Base-by-base conservation (phyloP, 2,329 filamentous ascomycete species). In the Setomelanomma holmii region DNA sequence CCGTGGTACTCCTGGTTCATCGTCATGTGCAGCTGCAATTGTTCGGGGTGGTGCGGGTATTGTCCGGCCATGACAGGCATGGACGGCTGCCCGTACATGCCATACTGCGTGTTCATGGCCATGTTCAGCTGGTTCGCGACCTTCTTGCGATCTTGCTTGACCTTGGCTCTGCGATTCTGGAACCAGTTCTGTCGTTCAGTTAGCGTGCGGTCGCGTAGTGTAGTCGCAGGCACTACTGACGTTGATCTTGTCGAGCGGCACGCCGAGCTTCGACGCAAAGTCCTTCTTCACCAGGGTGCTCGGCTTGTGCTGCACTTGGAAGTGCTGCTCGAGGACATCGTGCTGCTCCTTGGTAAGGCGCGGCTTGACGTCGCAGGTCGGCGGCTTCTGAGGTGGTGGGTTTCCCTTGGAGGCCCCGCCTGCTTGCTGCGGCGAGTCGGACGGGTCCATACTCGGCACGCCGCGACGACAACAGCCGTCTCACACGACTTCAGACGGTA, bases 211-310 rank as follows among this genome's bases (percentile, higher is more conserved):
- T 16, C 19, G 16, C 14, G n/a, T n/a, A n/a, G n/a, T n/a, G n/a
- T n/a, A n/a, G n/a, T n/a, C n/a, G n/a, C n/a, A n/a, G n/a, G n/a
- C 20, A n/a, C 39, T 17, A 77, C 79, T 69, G 65, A 81, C 79
- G 58, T 82, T 82, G 67, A 82, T 79, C 72, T 82, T 82, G 67
- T 82, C 80, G 50, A 82, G 67, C 30, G 80, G 78, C 22, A 82
- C 79, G 41, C 75, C 74, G 22, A 82, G 70, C 17, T 66, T 64
- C 53, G 79, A 75, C 36, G 80, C 79, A 53, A 81, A 81, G 38
- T 74, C 73, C 69, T 80, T 81, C 68, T 82, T 82, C 35, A 75
- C 77, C 64, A 68, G 75, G 33, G 80, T 82, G 58, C 74, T 80
- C 23, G 80, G 80, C 70, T 82, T 82, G 56, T 73, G 69, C 66